Evolutionary conservation across 2,329 filamentous ascomycete genomes (phyloP).

Genomic region (Phialemoniopsis sp.): DNA sequence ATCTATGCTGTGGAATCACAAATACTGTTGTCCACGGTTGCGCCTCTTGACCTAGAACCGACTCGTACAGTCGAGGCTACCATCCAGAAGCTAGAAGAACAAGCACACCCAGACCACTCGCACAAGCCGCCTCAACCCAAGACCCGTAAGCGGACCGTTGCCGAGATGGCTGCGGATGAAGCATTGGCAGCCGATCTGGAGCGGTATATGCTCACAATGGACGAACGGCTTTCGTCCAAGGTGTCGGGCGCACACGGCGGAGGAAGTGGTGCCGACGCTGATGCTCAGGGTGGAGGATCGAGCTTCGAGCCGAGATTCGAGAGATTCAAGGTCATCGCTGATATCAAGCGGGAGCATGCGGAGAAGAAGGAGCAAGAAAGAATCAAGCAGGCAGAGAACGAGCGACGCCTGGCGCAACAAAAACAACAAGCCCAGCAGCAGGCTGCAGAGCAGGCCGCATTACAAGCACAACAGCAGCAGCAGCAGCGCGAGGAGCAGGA

Average conservation of each 20-base stretch:
- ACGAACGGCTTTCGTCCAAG: slow-evolving; percentile 70
- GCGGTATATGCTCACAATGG: slow-evolving; percentile 86
- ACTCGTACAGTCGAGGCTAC: slow-evolving; percentile 66
- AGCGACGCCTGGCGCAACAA: slow-evolving; percentile 45
- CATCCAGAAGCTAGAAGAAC: slow-evolving; percentile 64
- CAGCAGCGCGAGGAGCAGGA: slow-evolving; percentile 14
- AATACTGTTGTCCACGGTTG: slow-evolving; percentile 68
- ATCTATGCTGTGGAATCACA: slow-evolving; percentile 73
- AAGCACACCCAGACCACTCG: slow-evolving; percentile 74
- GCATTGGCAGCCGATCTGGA: slow-evolving; percentile 85
- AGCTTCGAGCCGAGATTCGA: slow-evolving; percentile 84
- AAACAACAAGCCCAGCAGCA: slow-evolving; percentile 42
- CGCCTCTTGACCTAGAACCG: slow-evolving; percentile 74
- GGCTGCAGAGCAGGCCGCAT: slow-evolving; percentile 29
- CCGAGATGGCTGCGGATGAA: slow-evolving; percentile 92
- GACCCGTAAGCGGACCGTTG: slow-evolving; percentile 86
- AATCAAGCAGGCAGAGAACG: slow-evolving; percentile 58
- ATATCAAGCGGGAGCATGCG: slow-evolving; percentile 73
- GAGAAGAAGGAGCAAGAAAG: slow-evolving; percentile 77
- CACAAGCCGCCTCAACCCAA: slow-evolving; percentile 78
- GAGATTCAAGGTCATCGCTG: slow-evolving; percentile 85
- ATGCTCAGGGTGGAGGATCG: slow-evolving; percentile 66
- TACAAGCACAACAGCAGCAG: slow-evolving; percentile 14
- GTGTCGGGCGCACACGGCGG: slow-evolving; percentile 53
- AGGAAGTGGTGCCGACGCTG: slow-evolving; percentile 60